Evolutionary conservation across 2,329 filamentous ascomycete genomes (phyloP).

Genomic region (Graphilbum fragrans): DNA sequence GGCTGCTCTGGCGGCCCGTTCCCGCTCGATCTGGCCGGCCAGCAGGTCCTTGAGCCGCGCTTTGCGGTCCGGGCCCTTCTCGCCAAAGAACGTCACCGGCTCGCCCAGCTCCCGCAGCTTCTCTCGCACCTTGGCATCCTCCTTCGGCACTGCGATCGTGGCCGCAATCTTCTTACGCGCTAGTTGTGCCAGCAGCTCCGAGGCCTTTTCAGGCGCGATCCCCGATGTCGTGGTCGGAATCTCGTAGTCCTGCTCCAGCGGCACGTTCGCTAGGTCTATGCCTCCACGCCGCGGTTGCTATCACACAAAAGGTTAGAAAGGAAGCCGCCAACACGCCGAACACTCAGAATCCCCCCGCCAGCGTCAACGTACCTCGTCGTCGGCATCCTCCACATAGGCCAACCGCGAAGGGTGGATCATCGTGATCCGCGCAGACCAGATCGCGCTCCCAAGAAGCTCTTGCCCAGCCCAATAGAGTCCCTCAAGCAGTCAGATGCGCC

Average conservation of each 20-base stretch:
- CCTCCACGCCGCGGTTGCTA: background rate
- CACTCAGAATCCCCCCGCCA: background rate
- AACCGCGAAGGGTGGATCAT: conserved; percentile 81
- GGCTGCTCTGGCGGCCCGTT: conserved; percentile 1
- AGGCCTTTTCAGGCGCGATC: conserved; percentile 68
- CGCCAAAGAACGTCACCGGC: conserved; percentile 88
- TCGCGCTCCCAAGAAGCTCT: background rate
- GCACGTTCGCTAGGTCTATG: background rate
- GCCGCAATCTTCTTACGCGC: conserved; percentile 82
- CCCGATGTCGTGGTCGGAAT: conserved; percentile 54
- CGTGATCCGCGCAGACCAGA: background rate
- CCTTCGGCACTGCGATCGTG: conserved; percentile 79
- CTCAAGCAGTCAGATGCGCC: background rate
- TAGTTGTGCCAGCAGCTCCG: conserved; percentile 77
- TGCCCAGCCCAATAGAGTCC: background rate
- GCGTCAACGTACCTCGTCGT: conserved; percentile 44
- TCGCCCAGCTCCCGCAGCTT: conserved; percentile 79
- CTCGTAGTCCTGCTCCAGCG: conserved; percentile 71
- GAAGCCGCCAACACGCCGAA: background rate
- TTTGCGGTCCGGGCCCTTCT: conserved; percentile 73
- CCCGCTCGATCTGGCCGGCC: conserved; percentile 5
- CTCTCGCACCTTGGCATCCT: conserved; percentile 74
- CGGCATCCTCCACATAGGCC: conserved; percentile 84
- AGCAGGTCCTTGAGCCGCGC: conserved; percentile 77
- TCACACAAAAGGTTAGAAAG: background rate